Percentiles rank a stretch among this genome's conserved stretches.
phyloP scores from a whole-genome alignment of 257 asterid genomes.

The Solanum sitiens region DNA sequence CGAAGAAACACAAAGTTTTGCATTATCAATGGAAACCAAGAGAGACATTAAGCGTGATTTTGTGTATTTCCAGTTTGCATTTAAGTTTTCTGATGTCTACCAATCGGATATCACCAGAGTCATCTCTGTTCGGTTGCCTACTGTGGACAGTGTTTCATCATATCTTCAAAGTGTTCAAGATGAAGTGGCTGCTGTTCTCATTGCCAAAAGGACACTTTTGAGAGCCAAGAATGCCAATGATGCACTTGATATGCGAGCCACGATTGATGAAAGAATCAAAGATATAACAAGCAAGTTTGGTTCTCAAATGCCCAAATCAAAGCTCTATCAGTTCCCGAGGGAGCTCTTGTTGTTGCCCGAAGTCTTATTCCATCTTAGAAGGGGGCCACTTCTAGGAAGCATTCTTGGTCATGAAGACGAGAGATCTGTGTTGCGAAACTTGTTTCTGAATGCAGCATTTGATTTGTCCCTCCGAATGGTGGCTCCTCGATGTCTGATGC shows the following conservation, averaged over 20 bases:
- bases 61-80: conserved; percentile 71
- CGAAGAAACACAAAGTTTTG: conserved; percentile 86
- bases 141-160: conserved; percentile 74
- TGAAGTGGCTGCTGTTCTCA: conserved; percentile 88
- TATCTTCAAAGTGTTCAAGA: conserved; percentile 86
- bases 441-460: conserved; percentile 83
- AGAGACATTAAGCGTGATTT: conserved; percentile 81
- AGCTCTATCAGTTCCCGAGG: conserved; percentile 71
- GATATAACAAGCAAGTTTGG: conserved; percentile 77
- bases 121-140: conserved; percentile 68
- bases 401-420: conserved; percentile 91
- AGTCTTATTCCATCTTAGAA: conserved; percentile 74
- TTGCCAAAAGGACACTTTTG: conserved; percentile 71
- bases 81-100: conserved; percentile 64
- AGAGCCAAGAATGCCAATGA: conserved; percentile 55
- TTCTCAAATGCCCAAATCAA: conserved; percentile 71
- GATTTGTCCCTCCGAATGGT: conserved; percentile 92
- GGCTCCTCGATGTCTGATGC: conserved; percentile 98
- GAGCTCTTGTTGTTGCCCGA: conserved; percentile 78
- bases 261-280: conserved; percentile 80
- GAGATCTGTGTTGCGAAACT: conserved; percentile 70
- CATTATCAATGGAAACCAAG: conserved; percentile 62
- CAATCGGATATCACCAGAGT: conserved; percentile 92
- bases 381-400: conserved; percentile 89
- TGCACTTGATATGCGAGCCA: conserved; percentile 62